Evolutionary conservation across 139 green algal genomes (phyloP).

Genomic region (Chlamydomonas sphaeroides): DNA sequence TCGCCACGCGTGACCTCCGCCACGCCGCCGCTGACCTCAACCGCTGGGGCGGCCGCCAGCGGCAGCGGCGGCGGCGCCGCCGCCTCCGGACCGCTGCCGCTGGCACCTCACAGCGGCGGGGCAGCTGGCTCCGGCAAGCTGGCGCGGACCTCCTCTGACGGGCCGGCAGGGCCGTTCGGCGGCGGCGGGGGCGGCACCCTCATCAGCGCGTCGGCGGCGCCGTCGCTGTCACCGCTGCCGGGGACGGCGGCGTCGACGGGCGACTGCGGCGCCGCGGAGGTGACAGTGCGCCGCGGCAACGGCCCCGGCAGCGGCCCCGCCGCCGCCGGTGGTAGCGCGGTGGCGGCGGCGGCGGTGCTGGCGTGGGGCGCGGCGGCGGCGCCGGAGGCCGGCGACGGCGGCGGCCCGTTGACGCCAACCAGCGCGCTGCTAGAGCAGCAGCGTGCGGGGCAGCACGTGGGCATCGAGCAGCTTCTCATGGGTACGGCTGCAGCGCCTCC

Average conservation of each 20-base stretch:
- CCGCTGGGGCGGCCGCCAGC: background rate
- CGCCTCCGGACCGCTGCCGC: background rate
- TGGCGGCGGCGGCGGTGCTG: no score
- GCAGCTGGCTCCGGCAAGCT: background rate
- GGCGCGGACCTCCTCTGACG: background rate
- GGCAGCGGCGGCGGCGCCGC: background rate
- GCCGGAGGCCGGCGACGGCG: no score
- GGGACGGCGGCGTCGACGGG: no score
- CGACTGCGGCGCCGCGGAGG: no score
- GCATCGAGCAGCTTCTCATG: conserved; percentile 19
- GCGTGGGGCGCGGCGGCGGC: no score
- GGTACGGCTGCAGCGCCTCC: background rate
- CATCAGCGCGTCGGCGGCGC: no score
- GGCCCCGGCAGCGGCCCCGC: background rate
- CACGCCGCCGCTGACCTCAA: no score
- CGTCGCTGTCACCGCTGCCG: no score
- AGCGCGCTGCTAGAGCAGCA: conserved; percentile 1
- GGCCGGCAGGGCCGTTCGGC: no score
- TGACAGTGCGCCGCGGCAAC: background rate
- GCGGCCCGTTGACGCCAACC: background rate
- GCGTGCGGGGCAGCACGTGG: background rate
- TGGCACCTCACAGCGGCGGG: no score
- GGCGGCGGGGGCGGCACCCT: no score
- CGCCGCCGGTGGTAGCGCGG: no score
- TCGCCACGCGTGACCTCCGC: background rate